Evolutionary conservation across 345 rosid genomes (phyloP), one percentile per base, ranked within the genome.

Genomic region (Ceriops decandra): DNA sequence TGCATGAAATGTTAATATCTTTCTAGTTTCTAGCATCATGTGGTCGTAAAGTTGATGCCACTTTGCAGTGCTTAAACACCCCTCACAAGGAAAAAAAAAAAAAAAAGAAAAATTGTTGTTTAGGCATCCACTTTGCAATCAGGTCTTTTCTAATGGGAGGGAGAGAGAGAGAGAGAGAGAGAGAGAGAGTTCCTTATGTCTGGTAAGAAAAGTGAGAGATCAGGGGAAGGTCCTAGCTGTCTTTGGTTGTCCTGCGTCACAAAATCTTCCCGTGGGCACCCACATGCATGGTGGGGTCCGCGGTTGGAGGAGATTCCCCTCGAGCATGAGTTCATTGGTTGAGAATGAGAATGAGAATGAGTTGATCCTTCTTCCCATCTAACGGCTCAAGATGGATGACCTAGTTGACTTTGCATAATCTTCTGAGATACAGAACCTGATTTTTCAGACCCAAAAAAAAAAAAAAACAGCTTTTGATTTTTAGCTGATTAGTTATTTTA

Each of bases 11-110:
- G 49, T 42, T 2, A 3, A 42, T 13, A 15, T 42, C 49, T 42
- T 42, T 15, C 49, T 7, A 49, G 54, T 9, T 19, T 36, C 22
- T 47, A 28, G 52, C 32, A 60, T 26, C 21, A 49, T n/a, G 49
- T 67, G 52, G 74, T 72, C 65, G 63, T 68, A 49, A 71, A 80
- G 70, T 26, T 52, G 70, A n/a, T 72, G 72, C 70, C 56, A 69
- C 49, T 61, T 63, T 47, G 32, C 64, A 67, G 46, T 61, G 35
- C 63, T 30, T 56, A 8, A 47, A 24, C 27, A 22, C 64, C 53
- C 52, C 49, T 57, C 46, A 22, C 36, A 26, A 31, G 38, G 53
- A 65, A 13, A 42, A 3, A 42, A 3, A 13, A 13, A 13, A 13
- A 13, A 13, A 11, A 42, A 13, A 52, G 13, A 26, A 70, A 35